A percentile compares a stretch with the other conserved stretches of the same genome.
Conservation (phyloP, 2,329 filamentous ascomycete species). For the Celoporthe dispersa region DNA sequence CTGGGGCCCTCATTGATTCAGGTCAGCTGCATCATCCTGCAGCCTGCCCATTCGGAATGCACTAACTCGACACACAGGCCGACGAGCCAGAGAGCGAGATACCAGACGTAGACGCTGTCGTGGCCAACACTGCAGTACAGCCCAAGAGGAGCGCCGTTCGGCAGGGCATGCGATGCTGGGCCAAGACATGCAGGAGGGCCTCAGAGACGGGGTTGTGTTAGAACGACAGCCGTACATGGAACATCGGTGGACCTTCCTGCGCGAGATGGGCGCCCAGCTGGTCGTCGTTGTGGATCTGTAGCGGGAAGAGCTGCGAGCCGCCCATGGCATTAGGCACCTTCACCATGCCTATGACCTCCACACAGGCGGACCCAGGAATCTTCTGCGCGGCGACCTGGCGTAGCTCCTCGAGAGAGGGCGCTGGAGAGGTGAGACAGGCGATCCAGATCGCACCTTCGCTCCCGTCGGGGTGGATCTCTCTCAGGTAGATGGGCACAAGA, state of each 20-base stretch:
- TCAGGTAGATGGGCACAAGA: conserved; percentile 65
- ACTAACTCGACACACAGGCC: neutral
- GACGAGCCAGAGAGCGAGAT: neutral
- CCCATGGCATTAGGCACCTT: conserved; percentile 49
- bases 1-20: too few species aligned
- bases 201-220: neutral
- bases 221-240: conserved; percentile 42
- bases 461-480: conserved; percentile 67
- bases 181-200: neutral
- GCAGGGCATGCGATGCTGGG: neutral
- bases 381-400: conserved; percentile 64
- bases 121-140: neutral
- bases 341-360: conserved; percentile 69
- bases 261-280: conserved; percentile 74
- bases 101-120: too few species aligned
- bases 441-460: conserved; percentile 65
- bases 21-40: neutral
- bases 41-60: too few species aligned
- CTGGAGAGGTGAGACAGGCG: conserved; percentile 59
- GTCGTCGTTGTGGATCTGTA: conserved; percentile 70
- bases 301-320: conserved; percentile 63
- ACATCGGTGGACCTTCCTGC: conserved; percentile 55
- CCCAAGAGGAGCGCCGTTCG: neutral
- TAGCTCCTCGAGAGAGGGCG: conserved; percentile 64
- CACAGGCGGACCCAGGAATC: conserved; percentile 62